phyloP scores from a whole-genome alignment of 1,284 basidiomycete genomes.

The Pseudozyma tsukubaensis region DNA sequence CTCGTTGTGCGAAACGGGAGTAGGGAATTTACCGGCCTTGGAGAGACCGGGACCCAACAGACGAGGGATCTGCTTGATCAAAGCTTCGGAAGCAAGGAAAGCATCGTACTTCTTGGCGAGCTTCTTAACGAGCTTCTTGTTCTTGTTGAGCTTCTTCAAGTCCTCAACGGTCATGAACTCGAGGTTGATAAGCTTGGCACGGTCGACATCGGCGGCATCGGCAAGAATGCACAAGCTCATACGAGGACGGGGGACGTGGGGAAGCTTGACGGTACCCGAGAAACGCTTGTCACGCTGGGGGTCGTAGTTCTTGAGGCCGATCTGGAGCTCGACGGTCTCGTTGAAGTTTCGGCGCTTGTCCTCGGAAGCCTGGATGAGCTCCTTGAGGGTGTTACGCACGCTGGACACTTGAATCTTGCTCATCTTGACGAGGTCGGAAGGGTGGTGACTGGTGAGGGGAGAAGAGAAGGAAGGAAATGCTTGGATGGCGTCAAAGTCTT shows the following conservation, averaged over 20 bases:
- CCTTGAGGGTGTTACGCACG: slow-evolving; percentile 66
- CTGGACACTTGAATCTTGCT: slow-evolving; percentile 67
- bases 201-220: slow-evolving; percentile 98
- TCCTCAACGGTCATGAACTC: slow-evolving; percentile 99
- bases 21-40: slow-evolving; percentile 99
- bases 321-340: slow-evolving; percentile 69
- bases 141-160: slow-evolving; percentile 99
- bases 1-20: slow-evolving; percentile 87
- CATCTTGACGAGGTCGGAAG: slow-evolving; percentile 37
- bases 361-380: slow-evolving; percentile 64
- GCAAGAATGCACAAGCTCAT: slow-evolving; percentile 99
- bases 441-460: slow-evolving; percentile 32
- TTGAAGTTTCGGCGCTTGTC: slow-evolving; percentile 68
- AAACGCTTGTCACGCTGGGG: slow-evolving; percentile 70
- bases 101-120: slow-evolving; percentile 99
- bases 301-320: slow-evolving; percentile 70
- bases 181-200: slow-evolving; percentile 95
- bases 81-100: slow-evolving; percentile 95
- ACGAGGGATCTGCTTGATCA: slow-evolving; percentile 99
- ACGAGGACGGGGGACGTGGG: slow-evolving; percentile 95
- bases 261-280: slow-evolving; percentile 76
- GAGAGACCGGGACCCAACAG: slow-evolving; percentile 98
- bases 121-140: slow-evolving; percentile 99
- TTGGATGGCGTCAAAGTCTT: slow-evolving; percentile 7
- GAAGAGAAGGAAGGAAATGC: slow-evolving; percentile 2